These are phyloP conservation scores for Eucalyptus curtisii DNA, from an alignment of 345 rosid species.

Conservation along the genomic window DNA sequence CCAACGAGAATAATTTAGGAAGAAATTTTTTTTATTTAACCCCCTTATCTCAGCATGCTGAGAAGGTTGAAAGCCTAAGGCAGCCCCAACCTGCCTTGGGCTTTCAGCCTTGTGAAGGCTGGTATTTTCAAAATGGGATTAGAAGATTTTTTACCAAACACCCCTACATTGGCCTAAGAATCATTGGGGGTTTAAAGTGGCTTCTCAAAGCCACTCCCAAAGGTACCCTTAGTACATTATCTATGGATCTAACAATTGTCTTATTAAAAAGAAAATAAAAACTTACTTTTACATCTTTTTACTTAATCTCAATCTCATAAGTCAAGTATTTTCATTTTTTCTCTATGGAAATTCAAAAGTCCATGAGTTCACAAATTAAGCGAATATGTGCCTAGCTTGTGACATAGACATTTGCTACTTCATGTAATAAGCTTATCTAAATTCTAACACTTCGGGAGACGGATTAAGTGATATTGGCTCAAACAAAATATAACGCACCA, in stretches of 20 bases:
- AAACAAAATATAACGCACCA: accelerated
- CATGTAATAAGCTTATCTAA: accelerated
- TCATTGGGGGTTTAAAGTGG: no score
- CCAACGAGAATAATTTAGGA: no score
- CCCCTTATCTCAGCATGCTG: no score
- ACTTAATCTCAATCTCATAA: background rate
- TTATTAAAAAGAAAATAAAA: background rate
- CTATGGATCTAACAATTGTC: background rate
- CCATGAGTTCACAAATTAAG: background rate
- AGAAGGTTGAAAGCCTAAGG: no score
- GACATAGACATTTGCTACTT: background rate
- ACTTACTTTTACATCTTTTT: background rate
- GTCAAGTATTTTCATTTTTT: background rate
- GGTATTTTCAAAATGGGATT: no score
- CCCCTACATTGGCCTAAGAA: no score
- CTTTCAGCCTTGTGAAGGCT: no score
- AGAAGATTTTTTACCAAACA: no score
- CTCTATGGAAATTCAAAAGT: background rate
- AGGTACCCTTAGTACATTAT: accelerated
- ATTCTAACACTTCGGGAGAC: accelerated
- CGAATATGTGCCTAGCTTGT: accelerated
- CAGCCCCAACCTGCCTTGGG: no score
- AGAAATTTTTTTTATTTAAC: no score
- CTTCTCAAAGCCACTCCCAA: no score
- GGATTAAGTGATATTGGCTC: accelerated